Evolutionary conservation across 148 eudicot genomes (phyloP), one percentile per base, ranked within the genome.

Genomic region (Selenicereus undatus): DNA sequence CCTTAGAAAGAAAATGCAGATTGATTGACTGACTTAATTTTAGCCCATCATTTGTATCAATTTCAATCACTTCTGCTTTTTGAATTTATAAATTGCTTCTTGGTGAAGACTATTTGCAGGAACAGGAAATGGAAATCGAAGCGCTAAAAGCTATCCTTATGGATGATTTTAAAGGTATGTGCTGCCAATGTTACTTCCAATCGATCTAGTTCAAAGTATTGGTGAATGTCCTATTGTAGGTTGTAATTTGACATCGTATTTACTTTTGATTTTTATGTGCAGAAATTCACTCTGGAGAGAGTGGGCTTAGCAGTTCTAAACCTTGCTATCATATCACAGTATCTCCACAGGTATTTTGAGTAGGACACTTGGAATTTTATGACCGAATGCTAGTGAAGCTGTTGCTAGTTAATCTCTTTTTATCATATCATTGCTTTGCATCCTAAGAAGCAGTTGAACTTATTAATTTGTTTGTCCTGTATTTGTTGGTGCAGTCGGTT

Each of bases 61-160:
- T 18, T 58, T 60, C 5, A 18, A 26, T 26, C 66, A 24, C 6
- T 29, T 30, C 26, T 58, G 20, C 29, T 3, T 74, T 8, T 65
- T 56, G 43, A 60, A 74, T 16, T 68, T 35, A 20, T 22, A 29
- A 60, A 39, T 80, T 73, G 11, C 24, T 78, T 71, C 24, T 62
- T 75, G 79, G 62, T 45, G 16, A 86, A 93, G 97, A 95, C 83
- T 87, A 95, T 83, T 85, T 81, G 86, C 97, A 87, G 85, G 97
- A 91, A 80, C 97, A 95, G 85, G 99, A 91, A 88, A 93, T 93
- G 97, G 98, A 95, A 86, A 89, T 95, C 21, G 97, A 92, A 82
- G 98, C 97, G n/a, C 83, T 95, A 66, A 87, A 93, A 71, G 97
- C 98, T 73, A 93, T 95, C 79, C 94, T 95, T 62, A 84, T 84